phyloP scores from a whole-genome alignment of 2,329 filamentous ascomycete genomes.

The Colletotrichum lupini region DNA sequence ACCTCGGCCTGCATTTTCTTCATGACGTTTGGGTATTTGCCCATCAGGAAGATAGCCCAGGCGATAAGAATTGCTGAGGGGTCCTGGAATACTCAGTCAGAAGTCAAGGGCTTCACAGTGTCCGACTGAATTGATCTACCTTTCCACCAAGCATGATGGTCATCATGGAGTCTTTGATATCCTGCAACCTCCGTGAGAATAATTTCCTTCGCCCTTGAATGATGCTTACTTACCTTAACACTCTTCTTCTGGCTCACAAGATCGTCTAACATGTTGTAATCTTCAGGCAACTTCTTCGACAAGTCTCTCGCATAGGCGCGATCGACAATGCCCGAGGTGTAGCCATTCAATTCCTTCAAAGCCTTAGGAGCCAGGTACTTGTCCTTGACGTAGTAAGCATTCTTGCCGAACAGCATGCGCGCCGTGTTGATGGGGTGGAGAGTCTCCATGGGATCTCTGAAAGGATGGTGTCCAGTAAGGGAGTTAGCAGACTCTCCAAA shows the following conservation, averaged over 20 bases:
- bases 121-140: not conserved
- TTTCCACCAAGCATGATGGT: not conserved
- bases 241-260: not conserved
- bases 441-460: not conserved
- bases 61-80: not conserved
- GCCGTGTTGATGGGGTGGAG: not conserved
- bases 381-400: not conserved
- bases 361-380: not conserved
- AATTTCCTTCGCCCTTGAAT: accelerated
- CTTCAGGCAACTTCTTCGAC: not conserved
- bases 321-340: not conserved
- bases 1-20: not conserved
- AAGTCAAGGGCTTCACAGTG: not conserved
- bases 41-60: not conserved
- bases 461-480: not conserved
- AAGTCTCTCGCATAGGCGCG: not conserved
- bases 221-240: not conserved
- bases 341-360: not conserved
- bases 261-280: not conserved
- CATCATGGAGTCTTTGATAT: not conserved
- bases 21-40: not conserved
- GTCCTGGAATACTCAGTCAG: not conserved
- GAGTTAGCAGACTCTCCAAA: not conserved
- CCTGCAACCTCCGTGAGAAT: not conserved
- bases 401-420: not conserved